Conservation (phyloP, 768 basidiomycete species). For the Xanthoconium purpureum region DNA sequence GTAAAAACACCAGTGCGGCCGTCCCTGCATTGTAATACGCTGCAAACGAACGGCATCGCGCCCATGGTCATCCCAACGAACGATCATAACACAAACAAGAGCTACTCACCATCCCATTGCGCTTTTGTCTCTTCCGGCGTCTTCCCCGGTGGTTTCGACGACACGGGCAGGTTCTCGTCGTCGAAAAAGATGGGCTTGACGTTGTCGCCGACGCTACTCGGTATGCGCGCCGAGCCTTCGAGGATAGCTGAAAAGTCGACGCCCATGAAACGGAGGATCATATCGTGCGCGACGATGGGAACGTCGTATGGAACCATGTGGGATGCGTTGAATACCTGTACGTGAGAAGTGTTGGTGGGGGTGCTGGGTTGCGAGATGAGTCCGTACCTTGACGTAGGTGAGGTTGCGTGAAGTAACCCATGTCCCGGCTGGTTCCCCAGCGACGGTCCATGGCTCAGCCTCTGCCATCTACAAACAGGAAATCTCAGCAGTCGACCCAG, state of each 20-base stretch:
- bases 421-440: conserved; percentile 74
- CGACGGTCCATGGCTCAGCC: conserved; percentile 73
- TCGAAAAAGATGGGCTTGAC: conserved; percentile 64
- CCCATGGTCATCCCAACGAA: background rate
- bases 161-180: conserved; percentile 37
- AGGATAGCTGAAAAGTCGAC: conserved; percentile 81
- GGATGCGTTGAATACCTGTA: conserved; percentile 84
- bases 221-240: conserved; percentile 77
- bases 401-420: conserved; percentile 90
- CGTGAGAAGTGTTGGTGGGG: background rate
- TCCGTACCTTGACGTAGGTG: conserved; percentile 81
- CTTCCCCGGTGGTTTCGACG: conserved; percentile 43
- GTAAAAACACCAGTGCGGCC: conserved; percentile 74
- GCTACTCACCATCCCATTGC: conserved; percentile 79
- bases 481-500: background rate
- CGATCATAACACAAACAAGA: background rate
- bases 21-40: conserved; percentile 97
- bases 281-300: conserved; percentile 88
- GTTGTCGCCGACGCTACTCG: conserved; percentile 73
- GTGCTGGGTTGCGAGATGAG: no score
- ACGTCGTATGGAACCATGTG: conserved; percentile 95
- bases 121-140: conserved; percentile 77
- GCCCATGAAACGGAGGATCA: conserved; percentile 97
- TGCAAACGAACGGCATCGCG: conserved; percentile 26
- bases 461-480: conserved; percentile 50